Base-by-base conservation (phyloP, 1,284 basidiomycete genomes). In the Cryptococcus maquisensis region DNA sequence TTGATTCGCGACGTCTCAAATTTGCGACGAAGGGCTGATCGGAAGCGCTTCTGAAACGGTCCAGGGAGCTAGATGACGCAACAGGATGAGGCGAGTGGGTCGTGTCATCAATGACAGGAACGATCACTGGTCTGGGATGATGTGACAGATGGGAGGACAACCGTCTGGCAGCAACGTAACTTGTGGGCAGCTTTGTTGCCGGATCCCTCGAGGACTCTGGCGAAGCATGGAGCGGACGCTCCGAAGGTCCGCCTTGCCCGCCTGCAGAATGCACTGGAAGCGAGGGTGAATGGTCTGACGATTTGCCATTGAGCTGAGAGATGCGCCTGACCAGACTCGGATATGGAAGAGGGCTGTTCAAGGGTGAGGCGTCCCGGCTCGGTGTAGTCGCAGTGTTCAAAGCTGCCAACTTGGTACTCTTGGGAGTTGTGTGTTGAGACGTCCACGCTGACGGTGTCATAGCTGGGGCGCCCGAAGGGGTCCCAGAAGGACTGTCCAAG, bases 1-100 rank as follows among this genome's bases (percentile, higher is more conserved):
- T 67, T 8, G 66, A 67, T 24, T 65, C 64, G 13, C 67, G 60
- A 15, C 66, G 63, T 6, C 60, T 52, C 4, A 67, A 42, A 28
- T 54, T 52, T 49, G 28, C 54, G 18, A 56, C 38, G 4, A 62
- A 64, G 1, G 62, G 61, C 4, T 56, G 24, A 3, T 59, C 59
- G 5, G 55, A 47, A 12, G 40, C 46, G n/a, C 23, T 52, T 18
- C 44, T 50, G 24, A 64, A 28, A 36, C 67, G 67, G 55, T 67
- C 66, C 12, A 68, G 53, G 5, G 65, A 66, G 18, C 59, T 57
- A 10, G 64, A 57, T 2, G 65, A 67, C 3, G 61, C 54, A 15
- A 61, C 57, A 39, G 53, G 60, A 47, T 62, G 61, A 52, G 62
- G 60, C 47, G 54, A 61, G n/a, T 47, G 55, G 47, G 50, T 55